These are phyloP conservation scores for Petunia axillaris DNA, from an alignment of 257 asterid genomes.

Conservation along the genomic window DNA sequence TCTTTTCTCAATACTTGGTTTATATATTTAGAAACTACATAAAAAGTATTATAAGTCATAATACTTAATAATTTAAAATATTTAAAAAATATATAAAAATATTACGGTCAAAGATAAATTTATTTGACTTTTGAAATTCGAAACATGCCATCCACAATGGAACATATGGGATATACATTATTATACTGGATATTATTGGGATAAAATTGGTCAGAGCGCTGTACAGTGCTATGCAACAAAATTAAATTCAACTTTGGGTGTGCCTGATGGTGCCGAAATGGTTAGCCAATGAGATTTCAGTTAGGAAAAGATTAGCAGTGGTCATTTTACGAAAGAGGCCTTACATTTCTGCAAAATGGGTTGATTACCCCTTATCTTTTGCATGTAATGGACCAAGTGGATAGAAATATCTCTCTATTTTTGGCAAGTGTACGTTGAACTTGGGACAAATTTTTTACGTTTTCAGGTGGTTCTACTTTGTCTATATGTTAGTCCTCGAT, in stretches of 20 bases:
- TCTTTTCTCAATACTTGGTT: too few species aligned
- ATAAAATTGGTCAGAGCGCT: neutral
- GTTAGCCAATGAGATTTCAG: constrained; percentile 39
- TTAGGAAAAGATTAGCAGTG: neutral
- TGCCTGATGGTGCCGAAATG: constrained; percentile 32
- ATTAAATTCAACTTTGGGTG: neutral
- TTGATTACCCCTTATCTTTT: constrained; percentile 36
- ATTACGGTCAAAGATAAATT: too few species aligned
- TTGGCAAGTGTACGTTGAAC: constrained; percentile 25
- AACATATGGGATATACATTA: too few species aligned
- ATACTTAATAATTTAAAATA: too few species aligned
- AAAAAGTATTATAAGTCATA: too few species aligned
- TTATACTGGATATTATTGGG: too few species aligned
- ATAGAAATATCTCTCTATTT: constrained; percentile 34
- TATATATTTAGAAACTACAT: too few species aligned
- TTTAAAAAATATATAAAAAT: too few species aligned
- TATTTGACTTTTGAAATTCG: too few species aligned
- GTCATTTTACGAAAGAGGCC: neutral
- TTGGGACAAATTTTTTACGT: constrained; percentile 15
- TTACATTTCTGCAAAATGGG: neutral
- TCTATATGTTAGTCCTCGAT: too few species aligned
- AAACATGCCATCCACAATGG: too few species aligned
- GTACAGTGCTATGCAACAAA: constrained; percentile 17
- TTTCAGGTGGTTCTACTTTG: neutral
- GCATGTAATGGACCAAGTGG: neutral